Evolutionary conservation across 805 yeast genomes (phyloP), one percentile per base, ranked within the genome.

Genomic region (Wickerhamomyces hampshirensis): DNA sequence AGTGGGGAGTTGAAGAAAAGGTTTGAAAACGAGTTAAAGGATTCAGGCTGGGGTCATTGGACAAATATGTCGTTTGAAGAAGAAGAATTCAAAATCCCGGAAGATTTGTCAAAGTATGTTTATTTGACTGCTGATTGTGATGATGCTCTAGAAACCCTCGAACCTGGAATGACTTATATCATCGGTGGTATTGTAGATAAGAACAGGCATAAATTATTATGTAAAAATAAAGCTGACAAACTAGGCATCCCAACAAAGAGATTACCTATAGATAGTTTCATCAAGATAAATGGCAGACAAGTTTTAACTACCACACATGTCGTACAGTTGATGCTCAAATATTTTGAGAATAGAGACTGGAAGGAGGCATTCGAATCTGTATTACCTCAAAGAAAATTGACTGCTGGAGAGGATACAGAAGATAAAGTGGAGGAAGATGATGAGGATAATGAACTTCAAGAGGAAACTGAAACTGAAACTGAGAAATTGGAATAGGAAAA

Each of bases 171-270:
- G 55, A 84, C 94, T 0, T 91, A 91, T 49, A 76, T 91, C 29
- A 78, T 91, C 33, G 98, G 98, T 8, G 98, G 98, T 1, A 91
- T 91, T 38, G 98, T 91, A 3, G 98, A 91, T 58, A 91, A 91
- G 58, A 94, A 94, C 41, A 73, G 98, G 49, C 81, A 88, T 63
- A 85, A 86, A 59, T 68, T 70, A 44, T 60, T 91, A 23, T 91
- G 98, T 58, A 69, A 75, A 32, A 71, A 83, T 44, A 93, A 89
- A 58, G 98, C 98, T 1, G 71, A 78, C 46, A 63, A 68, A 39
- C 60, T 84, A 47, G 87, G 89, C 0, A 67, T 91, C 14, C 58
- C 68, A 28, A 84, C 93, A 2, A 89, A 79, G 17, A 73, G 85
- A 51, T 68, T 91, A 34, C 98, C 98, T 5, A 86, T 91, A 37